These are phyloP conservation scores for Ogataea degrootiae DNA, from an alignment of 805 yeast genomes.

Conservation along the genomic window DNA sequence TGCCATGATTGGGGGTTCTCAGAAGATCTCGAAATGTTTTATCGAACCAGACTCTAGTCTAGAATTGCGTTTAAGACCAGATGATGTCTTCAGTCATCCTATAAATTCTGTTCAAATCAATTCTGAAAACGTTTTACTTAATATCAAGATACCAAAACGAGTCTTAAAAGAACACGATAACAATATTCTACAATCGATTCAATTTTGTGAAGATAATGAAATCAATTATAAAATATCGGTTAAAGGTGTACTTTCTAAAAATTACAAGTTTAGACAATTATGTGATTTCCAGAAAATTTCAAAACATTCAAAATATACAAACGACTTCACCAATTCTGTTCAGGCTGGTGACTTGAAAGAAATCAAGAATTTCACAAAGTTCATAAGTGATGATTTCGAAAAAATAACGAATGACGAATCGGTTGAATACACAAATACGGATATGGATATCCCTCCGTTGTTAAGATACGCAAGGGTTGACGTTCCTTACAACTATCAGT, in stretches of 20 bases:
- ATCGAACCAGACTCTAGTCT: constrained; percentile 29
- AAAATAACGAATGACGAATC: constrained; percentile 1
- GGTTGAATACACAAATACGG: constrained; percentile 25
- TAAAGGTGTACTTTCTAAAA: constrained; percentile 60
- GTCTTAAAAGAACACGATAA: constrained; percentile 38
- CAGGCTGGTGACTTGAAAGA: constrained; percentile 36
- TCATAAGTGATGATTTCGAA: constrained; percentile 16
- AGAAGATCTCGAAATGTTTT: constrained; percentile 37
- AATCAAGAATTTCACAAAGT: constrained; percentile 36
- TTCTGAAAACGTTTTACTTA: constrained; percentile 55
- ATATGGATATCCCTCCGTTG: constrained; percentile 75
- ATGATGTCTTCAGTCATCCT: constrained; percentile 50
- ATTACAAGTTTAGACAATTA: constrained; percentile 75
- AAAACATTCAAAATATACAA: constrained; percentile 47
- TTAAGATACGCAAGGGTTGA: constrained; percentile 73
- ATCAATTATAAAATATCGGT: constrained; percentile 47
- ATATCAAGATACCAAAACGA: constrained; percentile 56
- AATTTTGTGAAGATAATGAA: constrained; percentile 30
- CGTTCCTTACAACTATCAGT: constrained; percentile 74
- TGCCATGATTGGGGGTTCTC: constrained; percentile 61
- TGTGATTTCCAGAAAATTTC: constrained; percentile 81
- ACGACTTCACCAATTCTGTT: constrained; percentile 36
- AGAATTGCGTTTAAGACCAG: constrained; percentile 30
- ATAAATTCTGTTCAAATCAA: constrained; percentile 47
- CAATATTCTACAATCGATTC: constrained; percentile 39